Evolutionary conservation across 208 protist genomes (phyloP).

Genomic region (Lotmaria passim): DNA sequence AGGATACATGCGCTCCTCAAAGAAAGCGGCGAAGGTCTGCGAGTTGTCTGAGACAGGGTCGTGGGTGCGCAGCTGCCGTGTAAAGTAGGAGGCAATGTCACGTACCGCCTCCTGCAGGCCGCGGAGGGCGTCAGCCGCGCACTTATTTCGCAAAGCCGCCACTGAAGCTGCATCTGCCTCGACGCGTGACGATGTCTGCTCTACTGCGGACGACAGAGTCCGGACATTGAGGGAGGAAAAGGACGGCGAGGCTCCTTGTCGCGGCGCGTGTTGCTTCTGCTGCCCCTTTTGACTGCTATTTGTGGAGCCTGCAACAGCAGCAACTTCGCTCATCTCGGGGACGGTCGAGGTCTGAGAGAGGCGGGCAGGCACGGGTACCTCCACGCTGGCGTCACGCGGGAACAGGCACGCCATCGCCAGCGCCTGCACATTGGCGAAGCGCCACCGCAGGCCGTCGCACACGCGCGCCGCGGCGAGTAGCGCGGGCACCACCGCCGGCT

Average conservation of each 20-base stretch:
- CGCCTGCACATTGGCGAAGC: slow-evolving; percentile 13
- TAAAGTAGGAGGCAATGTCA: slow-evolving; percentile 41
- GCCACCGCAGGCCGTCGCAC: slow-evolving; percentile 22
- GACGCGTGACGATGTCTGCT: not conserved
- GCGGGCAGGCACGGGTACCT: not conserved
- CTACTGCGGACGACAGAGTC: too few relatives aligned
- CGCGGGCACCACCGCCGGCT: slow-evolving; percentile 6
- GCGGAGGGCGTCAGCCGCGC: not conserved
- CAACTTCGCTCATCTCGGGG: not conserved
- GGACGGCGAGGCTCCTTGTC: too few relatives aligned
- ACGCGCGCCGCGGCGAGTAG: slow-evolving; percentile 2
- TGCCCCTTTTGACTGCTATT: too few relatives aligned
- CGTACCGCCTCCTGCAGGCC: not conserved
- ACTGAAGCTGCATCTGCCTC: not conserved
- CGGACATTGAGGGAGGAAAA: too few relatives aligned
- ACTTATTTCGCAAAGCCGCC: not conserved
- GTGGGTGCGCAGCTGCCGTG: slow-evolving; percentile 21
- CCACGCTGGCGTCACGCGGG: not conserved
- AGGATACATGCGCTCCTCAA: slow-evolving; percentile 48
- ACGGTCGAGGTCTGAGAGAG: not conserved
- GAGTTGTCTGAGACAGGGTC: not conserved
- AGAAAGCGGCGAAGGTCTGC: slow-evolving; percentile 17
- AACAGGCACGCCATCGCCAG: slow-evolving; percentile 24
- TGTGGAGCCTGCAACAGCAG: not conserved
- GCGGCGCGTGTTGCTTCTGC: too few relatives aligned